Percentiles rank a stretch among this genome's conserved stretches.
Evolutionary conservation across 331 rosid species (phyloP).

Genomic region (Quercus lobata): DNA sequence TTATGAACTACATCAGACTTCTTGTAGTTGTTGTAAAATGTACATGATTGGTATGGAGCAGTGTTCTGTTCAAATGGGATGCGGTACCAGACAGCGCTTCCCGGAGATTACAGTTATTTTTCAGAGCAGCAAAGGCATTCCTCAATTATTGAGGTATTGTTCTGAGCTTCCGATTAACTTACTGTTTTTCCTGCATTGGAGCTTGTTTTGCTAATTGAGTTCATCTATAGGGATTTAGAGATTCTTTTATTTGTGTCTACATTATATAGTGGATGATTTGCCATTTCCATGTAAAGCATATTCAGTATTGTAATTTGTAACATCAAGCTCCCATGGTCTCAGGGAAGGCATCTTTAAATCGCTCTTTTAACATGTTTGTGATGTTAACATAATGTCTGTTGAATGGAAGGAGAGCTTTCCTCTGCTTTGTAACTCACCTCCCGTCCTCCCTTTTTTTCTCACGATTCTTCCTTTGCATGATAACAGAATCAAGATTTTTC

Average conservation of each 20-base stretch:
- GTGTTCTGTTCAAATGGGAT: not conserved
- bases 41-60: not conserved
- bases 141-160: not conserved
- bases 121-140: not conserved
- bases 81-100: not conserved
- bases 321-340: not conserved
- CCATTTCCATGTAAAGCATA: conserved; percentile 8
- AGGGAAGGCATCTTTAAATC: not conserved
- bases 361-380: not conserved
- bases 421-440: not conserved
- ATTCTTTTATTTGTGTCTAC: not conserved
- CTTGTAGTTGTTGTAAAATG: not conserved
- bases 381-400: not conserved
- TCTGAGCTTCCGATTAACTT: not conserved
- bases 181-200: not conserved
- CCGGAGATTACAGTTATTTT: not conserved
- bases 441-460: too few relatives aligned
- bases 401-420: not conserved
- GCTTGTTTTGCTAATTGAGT: not conserved
- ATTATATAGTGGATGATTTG: not conserved
- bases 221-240: not conserved
- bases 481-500: not conserved
- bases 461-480: not conserved
- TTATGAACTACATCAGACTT: not conserved
- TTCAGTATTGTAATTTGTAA: not conserved